Percentiles rank a stretch among this genome's conserved stretches.
These are phyloP conservation scores for Rhodamnia argentea DNA, from an alignment of 345 rosid species.

Conservation along the genomic window DNA sequence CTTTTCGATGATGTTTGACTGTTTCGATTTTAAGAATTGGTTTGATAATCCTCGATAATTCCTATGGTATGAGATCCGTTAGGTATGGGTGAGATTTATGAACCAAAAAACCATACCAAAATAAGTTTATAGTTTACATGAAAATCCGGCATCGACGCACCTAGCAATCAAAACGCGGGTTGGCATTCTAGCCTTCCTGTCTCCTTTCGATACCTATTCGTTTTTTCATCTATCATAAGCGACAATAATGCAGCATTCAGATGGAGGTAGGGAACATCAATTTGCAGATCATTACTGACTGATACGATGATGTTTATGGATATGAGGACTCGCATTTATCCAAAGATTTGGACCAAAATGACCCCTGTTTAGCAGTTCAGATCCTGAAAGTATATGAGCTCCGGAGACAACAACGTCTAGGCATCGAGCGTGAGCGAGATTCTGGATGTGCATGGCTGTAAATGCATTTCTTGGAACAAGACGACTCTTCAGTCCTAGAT, in stretches of 20 bases:
- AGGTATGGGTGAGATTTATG: neutral
- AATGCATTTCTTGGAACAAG: neutral
- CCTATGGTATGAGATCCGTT: neutral
- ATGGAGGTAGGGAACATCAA: neutral
- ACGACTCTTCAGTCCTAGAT: neutral
- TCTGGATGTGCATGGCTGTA: neutral
- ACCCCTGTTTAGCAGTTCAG: neutral
- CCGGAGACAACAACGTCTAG: neutral
- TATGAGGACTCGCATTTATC: neutral
- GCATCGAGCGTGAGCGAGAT: neutral
- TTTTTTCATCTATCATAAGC: neutral
- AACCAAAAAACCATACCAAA: neutral
- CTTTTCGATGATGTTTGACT: neutral
- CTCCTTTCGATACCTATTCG: neutral
- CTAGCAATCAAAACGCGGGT: neutral
- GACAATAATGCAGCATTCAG: neutral
- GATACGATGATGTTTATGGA: neutral
- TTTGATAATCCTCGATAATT: neutral
- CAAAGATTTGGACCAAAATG: neutral
- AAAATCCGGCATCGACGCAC: neutral
- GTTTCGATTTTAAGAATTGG: neutral
- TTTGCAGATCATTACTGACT: neutral
- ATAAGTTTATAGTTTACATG: neutral
- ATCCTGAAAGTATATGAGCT: neutral
- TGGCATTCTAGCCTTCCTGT: neutral